Conservation (phyloP, 1,139 yeast genomes). For the Suhomyces bolitotheri region DNA sequence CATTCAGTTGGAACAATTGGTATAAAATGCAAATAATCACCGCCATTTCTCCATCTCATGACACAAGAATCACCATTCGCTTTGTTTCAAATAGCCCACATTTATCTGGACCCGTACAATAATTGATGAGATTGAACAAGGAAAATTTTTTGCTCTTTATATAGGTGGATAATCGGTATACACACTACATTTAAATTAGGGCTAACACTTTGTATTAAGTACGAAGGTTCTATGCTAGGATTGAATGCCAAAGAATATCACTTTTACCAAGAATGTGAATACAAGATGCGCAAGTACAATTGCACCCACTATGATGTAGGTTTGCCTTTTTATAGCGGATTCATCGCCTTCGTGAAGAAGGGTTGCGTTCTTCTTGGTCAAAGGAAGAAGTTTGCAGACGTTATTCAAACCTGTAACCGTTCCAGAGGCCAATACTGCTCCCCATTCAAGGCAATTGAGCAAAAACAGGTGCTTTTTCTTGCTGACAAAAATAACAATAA, state of each 20-base stretch:
- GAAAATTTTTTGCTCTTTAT: constrained; percentile 10
- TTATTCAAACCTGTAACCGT: constrained; percentile 51
- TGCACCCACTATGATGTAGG: constrained; percentile 24
- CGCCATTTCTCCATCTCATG: constrained; percentile 27
- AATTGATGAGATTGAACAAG: constrained; percentile 1
- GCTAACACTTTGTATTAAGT: constrained; percentile 2
- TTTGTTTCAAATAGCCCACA: constrained; percentile 12
- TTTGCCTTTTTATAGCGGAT: constrained; percentile 22
- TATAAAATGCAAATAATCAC: constrained; percentile 71
- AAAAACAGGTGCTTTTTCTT: constrained; percentile 34
- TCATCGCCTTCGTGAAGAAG: constrained; percentile 30
- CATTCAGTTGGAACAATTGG: constrained; percentile 86
- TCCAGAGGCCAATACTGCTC: constrained; percentile 47
- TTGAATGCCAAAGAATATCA: constrained; percentile 49
- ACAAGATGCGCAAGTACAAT: constrained; percentile 41
- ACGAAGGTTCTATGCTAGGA: constrained; percentile 10
- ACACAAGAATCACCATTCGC: constrained; percentile 7
- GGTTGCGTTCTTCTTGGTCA: constrained; percentile 36
- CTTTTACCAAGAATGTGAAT: constrained; percentile 49
- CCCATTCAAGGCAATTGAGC: constrained; percentile 47
- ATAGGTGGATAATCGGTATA: constrained; percentile 3
- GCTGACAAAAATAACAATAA: constrained; percentile 48
- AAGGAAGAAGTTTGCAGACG: constrained; percentile 43
- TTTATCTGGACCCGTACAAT: constrained; percentile 6
- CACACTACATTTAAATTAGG: constrained; percentile 11